A percentile compares a stretch with the other conserved stretches of the same genome.
Conservation (phyloP, 805 yeast species). For the Candida montana region DNA sequence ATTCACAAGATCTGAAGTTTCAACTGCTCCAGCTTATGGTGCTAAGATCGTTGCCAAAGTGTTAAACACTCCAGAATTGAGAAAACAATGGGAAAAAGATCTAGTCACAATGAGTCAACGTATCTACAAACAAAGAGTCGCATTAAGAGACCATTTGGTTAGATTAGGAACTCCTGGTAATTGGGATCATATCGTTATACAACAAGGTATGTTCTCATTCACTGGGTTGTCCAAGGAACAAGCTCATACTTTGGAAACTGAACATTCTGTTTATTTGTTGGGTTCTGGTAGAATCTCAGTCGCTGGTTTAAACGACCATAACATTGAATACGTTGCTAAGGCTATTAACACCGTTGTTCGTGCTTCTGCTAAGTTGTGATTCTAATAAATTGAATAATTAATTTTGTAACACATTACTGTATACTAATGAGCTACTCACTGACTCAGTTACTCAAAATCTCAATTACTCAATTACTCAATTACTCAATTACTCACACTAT, state of each 20-base stretch:
- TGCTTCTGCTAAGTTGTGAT: conserved; percentile 17
- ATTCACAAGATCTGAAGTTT: conserved; percentile 76
- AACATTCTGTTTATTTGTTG: conserved; percentile 79
- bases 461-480: too few relatives aligned
- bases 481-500: too few relatives aligned
- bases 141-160: conserved; percentile 55
- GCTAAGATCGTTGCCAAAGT: conserved; percentile 82
- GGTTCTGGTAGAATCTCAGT: conserved; percentile 86
- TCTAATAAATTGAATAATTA: too few relatives aligned
- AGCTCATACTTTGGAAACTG: conserved; percentile 68
- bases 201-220: conserved; percentile 95
- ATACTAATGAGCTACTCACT: too few relatives aligned
- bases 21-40: conserved; percentile 95
- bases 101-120: conserved; percentile 83
- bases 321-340: conserved; percentile 72
- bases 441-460: too few relatives aligned
- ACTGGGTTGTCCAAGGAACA: conserved; percentile 79
- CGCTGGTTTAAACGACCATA: conserved; percentile 82
- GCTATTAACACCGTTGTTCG: conserved; percentile 77
- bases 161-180: conserved; percentile 74
- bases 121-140: conserved; percentile 71
- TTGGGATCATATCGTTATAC: conserved; percentile 88
- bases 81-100: conserved; percentile 77
- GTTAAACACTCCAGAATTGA: conserved; percentile 60
- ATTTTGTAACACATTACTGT: too few relatives aligned